Evolutionary conservation across 306 rosid genomes (phyloP).

Genomic region (Acacia acuminata): DNA sequence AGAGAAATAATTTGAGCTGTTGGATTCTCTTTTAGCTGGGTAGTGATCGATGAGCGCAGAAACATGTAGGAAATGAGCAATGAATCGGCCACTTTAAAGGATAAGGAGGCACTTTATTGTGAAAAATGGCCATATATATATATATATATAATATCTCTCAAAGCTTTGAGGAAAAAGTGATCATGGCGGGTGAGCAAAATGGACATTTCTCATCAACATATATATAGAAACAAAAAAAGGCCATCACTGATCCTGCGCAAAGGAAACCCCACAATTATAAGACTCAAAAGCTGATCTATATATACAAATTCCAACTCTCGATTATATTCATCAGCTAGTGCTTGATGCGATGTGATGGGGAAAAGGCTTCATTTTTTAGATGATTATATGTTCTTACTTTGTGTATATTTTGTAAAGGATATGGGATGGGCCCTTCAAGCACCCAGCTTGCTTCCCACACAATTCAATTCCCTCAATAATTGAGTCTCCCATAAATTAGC

Average conservation of each 20-base stretch:
- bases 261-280: constrained; percentile 18
- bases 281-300: constrained; percentile 16
- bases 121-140: background rate
- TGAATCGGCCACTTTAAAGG: background rate
- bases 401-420: background rate
- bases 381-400: background rate
- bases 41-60: background rate
- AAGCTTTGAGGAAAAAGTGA: background rate
- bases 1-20: background rate
- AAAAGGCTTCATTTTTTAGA: constrained; percentile 25
- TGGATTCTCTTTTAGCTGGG: background rate
- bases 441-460: constrained; percentile 27
- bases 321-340: constrained; percentile 2
- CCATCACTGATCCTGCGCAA: constrained; percentile 46
- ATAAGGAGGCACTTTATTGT: constrained; percentile 1
- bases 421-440: constrained; percentile 36
- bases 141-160: background rate
- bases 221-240: constrained; percentile 41
- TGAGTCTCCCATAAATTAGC: constrained; percentile 17
- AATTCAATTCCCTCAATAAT: constrained; percentile 34
- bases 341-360: constrained; percentile 35
- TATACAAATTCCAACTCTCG: constrained; percentile 30
- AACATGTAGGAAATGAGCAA: background rate
- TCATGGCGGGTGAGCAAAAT: constrained; percentile 4
- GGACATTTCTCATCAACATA: constrained; percentile 29